These are phyloP conservation scores for Populus tremula DNA, from an alignment of 345 rosid genomes.

Conservation along the genomic window DNA sequence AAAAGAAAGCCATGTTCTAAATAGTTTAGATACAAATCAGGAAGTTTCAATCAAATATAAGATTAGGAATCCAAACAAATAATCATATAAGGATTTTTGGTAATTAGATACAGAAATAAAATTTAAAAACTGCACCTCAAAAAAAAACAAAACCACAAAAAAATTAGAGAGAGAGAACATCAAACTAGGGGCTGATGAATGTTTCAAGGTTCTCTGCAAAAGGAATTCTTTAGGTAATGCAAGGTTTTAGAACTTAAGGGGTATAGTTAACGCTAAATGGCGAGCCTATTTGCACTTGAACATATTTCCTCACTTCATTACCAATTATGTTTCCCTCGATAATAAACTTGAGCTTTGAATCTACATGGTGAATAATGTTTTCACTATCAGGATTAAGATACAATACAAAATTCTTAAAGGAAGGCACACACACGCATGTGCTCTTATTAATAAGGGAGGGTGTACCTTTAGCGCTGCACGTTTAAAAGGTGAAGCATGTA, in stretches of 20 bases:
- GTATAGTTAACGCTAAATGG: no score
- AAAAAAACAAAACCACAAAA: no score
- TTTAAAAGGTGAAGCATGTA: constrained; percentile 71
- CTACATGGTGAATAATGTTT: not conserved
- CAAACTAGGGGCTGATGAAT: not conserved
- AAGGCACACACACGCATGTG: not conserved
- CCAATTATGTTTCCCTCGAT: not conserved
- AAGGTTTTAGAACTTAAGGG: not conserved
- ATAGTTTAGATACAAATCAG: not conserved
- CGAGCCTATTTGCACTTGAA: no score
- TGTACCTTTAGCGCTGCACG: constrained; percentile 81
- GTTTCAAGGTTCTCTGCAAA: not conserved
- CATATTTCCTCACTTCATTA: not conserved
- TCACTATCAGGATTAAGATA: not conserved
- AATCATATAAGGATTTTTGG: no score
- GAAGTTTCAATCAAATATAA: not conserved
- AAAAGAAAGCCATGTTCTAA: not conserved
- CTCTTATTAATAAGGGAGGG: not conserved
- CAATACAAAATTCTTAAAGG: not conserved
- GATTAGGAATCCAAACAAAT: not conserved
- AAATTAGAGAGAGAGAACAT: not conserved
- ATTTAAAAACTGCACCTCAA: not conserved
- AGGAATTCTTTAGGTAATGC: not conserved
- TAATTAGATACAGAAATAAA: no score
- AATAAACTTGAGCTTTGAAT: not conserved